Evolutionary conservation across 2,329 filamentous ascomycete genomes (phyloP), one percentile per base, ranked within the genome.

Genomic region (Fusarium continuum): DNA sequence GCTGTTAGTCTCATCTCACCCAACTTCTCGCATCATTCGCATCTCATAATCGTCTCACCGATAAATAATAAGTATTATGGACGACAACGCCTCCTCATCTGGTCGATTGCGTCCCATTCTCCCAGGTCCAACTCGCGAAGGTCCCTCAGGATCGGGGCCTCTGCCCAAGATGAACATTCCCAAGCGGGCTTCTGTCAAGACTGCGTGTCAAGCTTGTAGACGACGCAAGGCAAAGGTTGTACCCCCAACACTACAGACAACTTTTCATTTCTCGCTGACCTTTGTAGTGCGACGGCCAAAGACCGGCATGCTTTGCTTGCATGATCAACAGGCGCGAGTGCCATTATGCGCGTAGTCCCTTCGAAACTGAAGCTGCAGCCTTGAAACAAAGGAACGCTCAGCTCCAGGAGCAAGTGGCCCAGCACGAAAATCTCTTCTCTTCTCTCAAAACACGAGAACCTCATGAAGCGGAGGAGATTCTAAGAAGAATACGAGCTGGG

Each of bases 181-280:
- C 10, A 64, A 56, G 31, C 43, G 61, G 19, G 26, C 35, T 11
- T 43, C 54, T 8, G 61, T 64, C 26, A 64, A 61, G 32, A 54
- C 32, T 19, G 61, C 61, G 6, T 64, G 61, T 17, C 45, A 64
- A 31, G 36, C 55, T 16, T 64, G 61, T 26, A 61, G 61, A 8
- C 60, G 61, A 13, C 61, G 61, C 16, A 64, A 64, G 22, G 61
- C 55, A 26, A 64, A 47, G 60, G 61, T 64, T 14, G 11, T 16
- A 17, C 19, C 2, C 11, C 11, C 9, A 10, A 17, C 19, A 8
- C 13, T 4, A 14, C 3, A 8, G 4, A 3, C 7, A 4, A n/a
- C 9, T 11, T 4, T 11, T 13, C 19, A 9, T 23, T 8, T 23
- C 6, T n/a, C 6, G 16, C 59, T 64, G 17, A 64, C 31, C 6